These are phyloP conservation scores for Xylaria polymorpha DNA, from an alignment of 2,329 filamentous ascomycete species.

Conservation along the genomic window DNA sequence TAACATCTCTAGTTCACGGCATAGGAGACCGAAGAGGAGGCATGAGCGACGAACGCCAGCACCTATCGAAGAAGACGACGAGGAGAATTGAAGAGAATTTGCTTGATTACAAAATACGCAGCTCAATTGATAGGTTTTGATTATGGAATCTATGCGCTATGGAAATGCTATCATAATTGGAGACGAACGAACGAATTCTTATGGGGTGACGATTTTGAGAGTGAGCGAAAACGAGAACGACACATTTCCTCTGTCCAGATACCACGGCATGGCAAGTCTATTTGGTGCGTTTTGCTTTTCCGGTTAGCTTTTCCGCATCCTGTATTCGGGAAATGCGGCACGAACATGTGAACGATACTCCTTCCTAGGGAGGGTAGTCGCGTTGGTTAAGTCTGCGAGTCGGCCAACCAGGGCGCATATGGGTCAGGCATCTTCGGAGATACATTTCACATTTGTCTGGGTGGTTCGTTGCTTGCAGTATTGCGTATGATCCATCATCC, in stretches of 20 bases:
- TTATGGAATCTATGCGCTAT: constrained; percentile 17
- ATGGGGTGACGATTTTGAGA: constrained; percentile 28
- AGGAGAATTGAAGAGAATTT: constrained; percentile 52
- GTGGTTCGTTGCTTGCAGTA: constrained; percentile 18
- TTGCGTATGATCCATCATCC: neutral
- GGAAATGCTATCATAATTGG: constrained; percentile 19
- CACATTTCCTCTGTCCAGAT: constrained; percentile 31
- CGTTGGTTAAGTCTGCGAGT: neutral
- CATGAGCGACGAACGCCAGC: constrained; percentile 78
- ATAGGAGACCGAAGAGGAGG: constrained; percentile 74
- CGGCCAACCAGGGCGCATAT: constrained; percentile 3
- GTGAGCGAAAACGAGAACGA: constrained; percentile 21
- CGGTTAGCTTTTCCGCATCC: constrained; percentile 6
- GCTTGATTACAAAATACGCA: constrained; percentile 3
- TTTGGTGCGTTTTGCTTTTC: constrained; percentile 18
- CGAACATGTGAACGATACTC: constrained; percentile 8
- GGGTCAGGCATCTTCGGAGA: neutral
- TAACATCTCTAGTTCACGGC: constrained; percentile 79
- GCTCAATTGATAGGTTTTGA: neutral
- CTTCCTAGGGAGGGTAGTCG: neutral
- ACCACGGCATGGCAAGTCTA: constrained; percentile 33
- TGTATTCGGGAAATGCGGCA: constrained; percentile 23
- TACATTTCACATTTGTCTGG: constrained; percentile 20
- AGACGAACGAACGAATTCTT: constrained; percentile 22
- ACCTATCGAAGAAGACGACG: constrained; percentile 75